phyloP scores from a whole-genome alignment of 2,329 filamentous ascomycete species.

The Phaeoacremonium minimum region DNA sequence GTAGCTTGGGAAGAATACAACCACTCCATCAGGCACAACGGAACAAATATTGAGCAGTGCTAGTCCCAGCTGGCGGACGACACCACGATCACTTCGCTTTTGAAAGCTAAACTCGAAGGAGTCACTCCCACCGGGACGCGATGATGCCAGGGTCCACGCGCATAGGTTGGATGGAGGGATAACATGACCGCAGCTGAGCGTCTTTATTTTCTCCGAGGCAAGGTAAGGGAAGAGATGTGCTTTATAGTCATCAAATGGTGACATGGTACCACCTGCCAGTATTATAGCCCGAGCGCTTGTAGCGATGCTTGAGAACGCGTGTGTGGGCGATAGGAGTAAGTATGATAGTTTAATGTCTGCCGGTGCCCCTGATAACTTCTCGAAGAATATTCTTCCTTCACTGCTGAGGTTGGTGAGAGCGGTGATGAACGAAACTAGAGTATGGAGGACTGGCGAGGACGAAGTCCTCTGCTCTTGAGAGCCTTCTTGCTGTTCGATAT shows the following conservation, averaged over 20 bases:
- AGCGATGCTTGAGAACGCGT: conserved; percentile 86
- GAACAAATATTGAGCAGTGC: conserved; percentile 68
- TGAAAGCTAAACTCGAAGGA: conserved; percentile 85
- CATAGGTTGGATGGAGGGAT: conserved; percentile 79
- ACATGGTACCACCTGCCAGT: conserved; percentile 94
- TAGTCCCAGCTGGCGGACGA: conserved; percentile 70
- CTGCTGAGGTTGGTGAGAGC: conserved; percentile 82
- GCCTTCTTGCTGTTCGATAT: conserved; percentile 46
- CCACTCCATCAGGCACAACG: conserved; percentile 79
- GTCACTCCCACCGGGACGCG: conserved; percentile 21
- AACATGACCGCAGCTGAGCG: conserved; percentile 90
- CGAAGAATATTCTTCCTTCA: conserved; percentile 63
- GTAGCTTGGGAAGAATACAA: conserved; percentile 96
- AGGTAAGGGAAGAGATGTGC: conserved; percentile 81
- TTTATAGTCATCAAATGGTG: conserved; percentile 87
- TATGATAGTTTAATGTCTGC: conserved; percentile 68
- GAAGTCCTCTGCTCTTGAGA: conserved; percentile 13
- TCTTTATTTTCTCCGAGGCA: conserved; percentile 58
- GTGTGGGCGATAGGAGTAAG: conserved; percentile 83
- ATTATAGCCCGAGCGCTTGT: conserved; percentile 82
- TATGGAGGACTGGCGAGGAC: conserved; percentile 49
- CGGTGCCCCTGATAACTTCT: conserved; percentile 31
- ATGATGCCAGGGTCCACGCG: conserved; percentile 63
- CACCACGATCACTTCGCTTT: conserved; percentile 62
- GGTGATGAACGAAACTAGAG: conserved; percentile 60